phyloP scores from a whole-genome alignment of 768 basidiomycete species.

The Ramaria rubella region DNA sequence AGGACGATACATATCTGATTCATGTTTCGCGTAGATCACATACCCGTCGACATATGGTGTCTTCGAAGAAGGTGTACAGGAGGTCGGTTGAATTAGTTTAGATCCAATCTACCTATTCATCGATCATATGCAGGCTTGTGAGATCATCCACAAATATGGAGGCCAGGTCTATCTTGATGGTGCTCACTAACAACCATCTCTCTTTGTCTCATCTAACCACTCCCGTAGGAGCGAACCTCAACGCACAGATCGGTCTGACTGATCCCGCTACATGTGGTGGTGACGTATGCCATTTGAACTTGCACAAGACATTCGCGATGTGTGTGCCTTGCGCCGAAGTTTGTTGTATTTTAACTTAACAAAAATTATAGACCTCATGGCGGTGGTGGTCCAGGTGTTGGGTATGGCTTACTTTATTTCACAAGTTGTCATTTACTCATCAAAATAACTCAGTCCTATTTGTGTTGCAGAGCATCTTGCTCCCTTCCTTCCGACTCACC shows the following conservation, averaged over 20 bases:
- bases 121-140: constrained; percentile 57
- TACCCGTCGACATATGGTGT: constrained; percentile 98
- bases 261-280: constrained; percentile 93
- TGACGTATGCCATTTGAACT: constrained; percentile 96
- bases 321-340: constrained; percentile 31
- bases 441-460: constrained; percentile 55
- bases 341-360: neutral
- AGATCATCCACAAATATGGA: constrained; percentile 89
- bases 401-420: constrained; percentile 38
- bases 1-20: constrained; percentile 13
- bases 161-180: constrained; percentile 98
- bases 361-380: constrained; percentile 71
- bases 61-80: constrained; percentile 85
- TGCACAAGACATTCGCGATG: constrained; percentile 98
- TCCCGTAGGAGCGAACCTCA: constrained; percentile 72
- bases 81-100: constrained; percentile 34
- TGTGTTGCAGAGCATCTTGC: constrained; percentile 90
- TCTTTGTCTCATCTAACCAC: neutral
- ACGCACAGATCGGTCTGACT: constrained; percentile 89
- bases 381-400: constrained; percentile 94
- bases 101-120: constrained; percentile 6
- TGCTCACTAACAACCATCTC: constrained; percentile 13
- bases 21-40: constrained; percentile 57
- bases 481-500: constrained; percentile 91
- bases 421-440: constrained; percentile 7